Percentiles rank a stretch among this genome's conserved stretches.
Conservation (phyloP, 352 stramenopile species). For the Pythium phragmitis region DNA sequence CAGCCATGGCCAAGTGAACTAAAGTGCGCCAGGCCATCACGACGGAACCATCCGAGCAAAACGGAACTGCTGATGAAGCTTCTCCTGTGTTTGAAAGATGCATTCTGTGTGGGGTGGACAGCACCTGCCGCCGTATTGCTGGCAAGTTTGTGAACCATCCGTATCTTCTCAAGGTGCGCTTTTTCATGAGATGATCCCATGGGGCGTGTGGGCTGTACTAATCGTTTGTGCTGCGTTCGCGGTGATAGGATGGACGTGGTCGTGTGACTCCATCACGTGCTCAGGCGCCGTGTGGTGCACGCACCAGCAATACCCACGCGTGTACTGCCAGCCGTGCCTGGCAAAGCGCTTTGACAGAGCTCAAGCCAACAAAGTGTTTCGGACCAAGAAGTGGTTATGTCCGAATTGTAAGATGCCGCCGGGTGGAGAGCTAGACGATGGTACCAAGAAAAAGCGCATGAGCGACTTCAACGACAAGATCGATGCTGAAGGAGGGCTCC, state of each 20-base stretch:
- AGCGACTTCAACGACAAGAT: conserved; percentile 32
- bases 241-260: conserved; percentile 40
- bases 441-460: conserved; percentile 48
- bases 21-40: conserved; percentile 11
- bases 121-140: conserved; percentile 7
- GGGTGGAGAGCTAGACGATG: conserved; percentile 2
- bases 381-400: conserved; percentile 59
- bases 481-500: conserved; percentile 15
- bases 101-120: conserved; percentile 45
- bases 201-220: neutral
- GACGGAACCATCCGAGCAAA: neutral
- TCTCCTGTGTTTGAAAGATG: conserved; percentile 23
- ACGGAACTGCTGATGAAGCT: neutral
- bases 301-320: conserved; percentile 43
- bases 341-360: conserved; percentile 61
- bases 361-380: conserved; percentile 53
- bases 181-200: neutral
- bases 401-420: conserved; percentile 53
- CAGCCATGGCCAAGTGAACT: conserved; percentile 11
- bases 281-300: conserved; percentile 37
- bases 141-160: conserved; percentile 53
- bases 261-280: conserved; percentile 57
- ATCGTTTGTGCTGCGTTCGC: neutral
- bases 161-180: conserved; percentile 72
- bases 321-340: conserved; percentile 59